These are phyloP conservation scores for Fusarium pseudonygamai DNA, from an alignment of 2,329 filamentous ascomycete species.

Conservation along the genomic window DNA sequence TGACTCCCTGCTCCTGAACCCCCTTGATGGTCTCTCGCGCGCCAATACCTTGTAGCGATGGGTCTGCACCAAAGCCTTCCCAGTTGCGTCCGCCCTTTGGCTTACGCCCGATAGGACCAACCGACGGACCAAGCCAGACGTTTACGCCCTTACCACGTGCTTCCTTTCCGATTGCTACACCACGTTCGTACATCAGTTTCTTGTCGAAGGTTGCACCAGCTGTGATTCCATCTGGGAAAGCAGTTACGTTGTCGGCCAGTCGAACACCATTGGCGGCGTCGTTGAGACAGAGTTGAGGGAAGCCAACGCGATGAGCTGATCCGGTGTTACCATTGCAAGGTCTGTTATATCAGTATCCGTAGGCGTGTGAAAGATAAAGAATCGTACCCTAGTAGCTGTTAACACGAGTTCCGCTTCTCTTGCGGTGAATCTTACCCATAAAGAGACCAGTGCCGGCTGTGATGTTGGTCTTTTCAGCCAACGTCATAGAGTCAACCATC, in stretches of 20 bases:
- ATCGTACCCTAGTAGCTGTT: slow-evolving; percentile 18
- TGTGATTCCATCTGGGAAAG: slow-evolving; percentile 83
- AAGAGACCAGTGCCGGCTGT: slow-evolving; percentile 76
- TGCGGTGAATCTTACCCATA: slow-evolving; percentile 62
- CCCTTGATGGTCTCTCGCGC: slow-evolving; percentile 83
- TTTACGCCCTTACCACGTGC: slow-evolving; percentile 78
- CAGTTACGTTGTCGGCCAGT: slow-evolving; percentile 77
- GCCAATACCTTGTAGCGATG: slow-evolving; percentile 78
- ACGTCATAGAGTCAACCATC: slow-evolving; percentile 78
- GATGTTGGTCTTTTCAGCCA: slow-evolving; percentile 83
- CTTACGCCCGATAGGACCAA: slow-evolving; percentile 77
- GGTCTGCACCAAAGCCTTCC: slow-evolving; percentile 79
- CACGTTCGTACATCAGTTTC: slow-evolving; percentile 73
- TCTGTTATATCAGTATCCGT: slow-evolving; percentile 45
- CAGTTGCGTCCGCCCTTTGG: slow-evolving; percentile 78
- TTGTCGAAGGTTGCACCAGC: slow-evolving; percentile 80
- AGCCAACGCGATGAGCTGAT: slow-evolving; percentile 73
- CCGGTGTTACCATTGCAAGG: slow-evolving; percentile 82
- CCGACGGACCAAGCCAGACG: slow-evolving; percentile 74
- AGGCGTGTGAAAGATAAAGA: accelerated
- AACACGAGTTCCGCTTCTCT: not conserved
- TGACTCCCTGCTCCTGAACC: slow-evolving; percentile 65
- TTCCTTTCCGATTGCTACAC: slow-evolving; percentile 74
- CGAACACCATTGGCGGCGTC: slow-evolving; percentile 78
- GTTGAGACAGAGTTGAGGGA: slow-evolving; percentile 76